Evolutionary conservation across 139 green algal genomes (phyloP).

Genomic region (Volvox africanus): DNA sequence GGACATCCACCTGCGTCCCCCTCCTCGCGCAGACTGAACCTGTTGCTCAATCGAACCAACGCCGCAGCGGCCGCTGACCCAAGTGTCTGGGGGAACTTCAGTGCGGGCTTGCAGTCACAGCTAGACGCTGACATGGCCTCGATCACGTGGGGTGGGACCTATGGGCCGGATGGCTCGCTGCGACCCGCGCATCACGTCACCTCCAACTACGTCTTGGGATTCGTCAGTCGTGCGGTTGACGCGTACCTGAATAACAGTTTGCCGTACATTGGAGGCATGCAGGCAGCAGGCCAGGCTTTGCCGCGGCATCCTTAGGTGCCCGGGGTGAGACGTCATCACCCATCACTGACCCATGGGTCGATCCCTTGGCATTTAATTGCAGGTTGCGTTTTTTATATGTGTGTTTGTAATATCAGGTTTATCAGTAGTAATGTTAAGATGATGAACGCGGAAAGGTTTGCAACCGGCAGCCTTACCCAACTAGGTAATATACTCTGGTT

Average conservation of each 20-base stretch:
- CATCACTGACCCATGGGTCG: no score
- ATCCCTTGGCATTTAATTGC: no score
- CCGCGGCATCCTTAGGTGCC: background rate
- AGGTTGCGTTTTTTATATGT: no score
- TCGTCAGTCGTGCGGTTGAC: background rate
- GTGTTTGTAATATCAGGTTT: no score
- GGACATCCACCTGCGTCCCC: no score
- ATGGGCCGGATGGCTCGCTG: background rate
- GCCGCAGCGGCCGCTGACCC: background rate
- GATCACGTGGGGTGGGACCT: background rate
- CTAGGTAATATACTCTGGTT: no score
- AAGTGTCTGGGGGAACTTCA: slow-evolving; percentile 22
- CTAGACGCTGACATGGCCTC: background rate
- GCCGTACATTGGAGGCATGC: slow-evolving; percentile 43
- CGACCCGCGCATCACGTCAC: background rate
- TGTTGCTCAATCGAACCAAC: slow-evolving; percentile 38
- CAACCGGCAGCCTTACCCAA: no score
- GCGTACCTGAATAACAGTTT: slow-evolving; percentile 38
- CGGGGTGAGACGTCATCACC: no score
- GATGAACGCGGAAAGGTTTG: no score
- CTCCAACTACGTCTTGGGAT: background rate
- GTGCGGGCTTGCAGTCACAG: background rate
- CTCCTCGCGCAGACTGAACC: background rate
- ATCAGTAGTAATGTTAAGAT: no score
- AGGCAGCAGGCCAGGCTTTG: background rate